Percentiles rank a stretch among this genome's conserved stretches.
These are phyloP conservation scores for Stromatinia cepivora DNA, from an alignment of 2,329 filamentous ascomycete species.

Conservation along the genomic window DNA sequence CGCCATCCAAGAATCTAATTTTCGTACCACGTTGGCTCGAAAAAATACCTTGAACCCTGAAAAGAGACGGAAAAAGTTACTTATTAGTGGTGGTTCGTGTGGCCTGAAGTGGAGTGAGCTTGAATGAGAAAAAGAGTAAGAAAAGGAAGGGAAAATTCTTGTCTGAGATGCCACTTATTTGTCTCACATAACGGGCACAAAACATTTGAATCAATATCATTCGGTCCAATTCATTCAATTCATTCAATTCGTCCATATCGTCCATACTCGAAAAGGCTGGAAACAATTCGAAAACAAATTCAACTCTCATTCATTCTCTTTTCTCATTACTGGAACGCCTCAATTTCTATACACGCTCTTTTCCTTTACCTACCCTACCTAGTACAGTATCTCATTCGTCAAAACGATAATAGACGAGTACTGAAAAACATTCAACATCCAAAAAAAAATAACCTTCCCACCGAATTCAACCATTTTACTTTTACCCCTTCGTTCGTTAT, in stretches of 20 bases:
- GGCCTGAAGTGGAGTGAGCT: not conserved
- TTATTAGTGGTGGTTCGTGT: not conserved
- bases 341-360: not conserved
- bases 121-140: not conserved
- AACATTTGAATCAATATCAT: not conserved
- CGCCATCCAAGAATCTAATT: constrained; percentile 7
- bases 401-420: not conserved
- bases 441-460: no score
- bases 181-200: constrained; percentile 16
- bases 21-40: constrained; percentile 5
- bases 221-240: not conserved
- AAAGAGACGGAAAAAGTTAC: not conserved
- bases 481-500: constrained; percentile 9
- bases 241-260: not conserved
- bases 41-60: constrained; percentile 11
- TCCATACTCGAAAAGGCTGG: not conserved
- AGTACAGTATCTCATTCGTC: constrained; percentile 4
- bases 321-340: not conserved
- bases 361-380: not conserved
- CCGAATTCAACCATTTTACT: constrained; percentile 5
- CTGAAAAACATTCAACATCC: not conserved
- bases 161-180: constrained; percentile 10
- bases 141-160: not conserved
- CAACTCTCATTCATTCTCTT: constrained; percentile 2
- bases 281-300: not conserved